Evolutionary conservation across 2,329 filamentous ascomycete genomes (phyloP), one percentile per base, ranked within the genome.

Genomic region (Colletotrichum sp.): DNA sequence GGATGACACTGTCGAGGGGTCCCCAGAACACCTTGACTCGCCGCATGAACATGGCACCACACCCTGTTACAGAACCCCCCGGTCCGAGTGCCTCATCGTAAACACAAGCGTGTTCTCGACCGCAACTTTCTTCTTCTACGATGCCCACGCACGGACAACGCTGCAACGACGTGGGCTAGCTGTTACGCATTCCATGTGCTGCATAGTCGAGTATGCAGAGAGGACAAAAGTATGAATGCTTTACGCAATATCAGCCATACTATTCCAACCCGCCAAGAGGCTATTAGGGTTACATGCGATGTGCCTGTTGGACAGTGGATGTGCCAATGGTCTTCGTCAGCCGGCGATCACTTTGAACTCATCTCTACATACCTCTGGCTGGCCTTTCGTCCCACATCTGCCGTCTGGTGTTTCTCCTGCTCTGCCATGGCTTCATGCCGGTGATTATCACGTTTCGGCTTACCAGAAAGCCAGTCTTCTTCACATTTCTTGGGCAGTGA

Each of bases 21-120:
- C 39, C 43, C 43, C 43, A 52, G 43, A 6, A 18, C 43, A 52
- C 43, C 56, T 65, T 73, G 64, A 68, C 32, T 64, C 34, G 58
- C 43, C 55, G 64, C 73, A 73, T 68, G 30, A 75, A 75, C 39
- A 25, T 58, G 34, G 58, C 62, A 73, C 55, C 64, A 36, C 43
- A 39, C 22, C 28, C 39, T 75, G 73, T 68, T 64, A 75, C 73
- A 75, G 52, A 75, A 22, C 69, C 56, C n/a, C 73, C 65, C 56
- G 56, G 73, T 65, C 69, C 55, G 62, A 62, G 68, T 67, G 52
- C 72, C 32, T 66, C 52, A 61, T 69, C 36, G 34, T 16, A n/a
- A 52, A 65, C 43, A 52, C 52, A 73, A 36, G 22, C 36, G 15
- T 52, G n/a, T 43, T 60, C 36, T 36, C 55, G 13, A 34, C 30